Conservation (phyloP, 1,284 basidiomycete species). For the Sporisorium iseilematis-ciliati region DNA sequence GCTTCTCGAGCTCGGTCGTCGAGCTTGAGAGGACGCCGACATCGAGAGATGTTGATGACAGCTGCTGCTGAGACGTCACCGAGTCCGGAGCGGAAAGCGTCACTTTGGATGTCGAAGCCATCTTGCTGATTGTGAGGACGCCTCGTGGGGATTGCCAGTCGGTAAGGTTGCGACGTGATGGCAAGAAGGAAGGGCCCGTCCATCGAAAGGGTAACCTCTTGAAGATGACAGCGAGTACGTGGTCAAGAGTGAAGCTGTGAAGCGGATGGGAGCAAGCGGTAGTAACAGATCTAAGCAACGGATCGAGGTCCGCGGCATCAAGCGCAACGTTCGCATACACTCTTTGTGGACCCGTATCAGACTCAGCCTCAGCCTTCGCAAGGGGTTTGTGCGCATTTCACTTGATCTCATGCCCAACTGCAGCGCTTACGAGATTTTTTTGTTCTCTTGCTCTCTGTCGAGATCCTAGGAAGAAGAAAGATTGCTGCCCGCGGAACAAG, state of each 20-base stretch:
- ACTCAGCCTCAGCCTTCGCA: not conserved
- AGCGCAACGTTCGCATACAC: not conserved
- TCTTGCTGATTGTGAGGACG: slow-evolving; percentile 6
- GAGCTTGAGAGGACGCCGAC: slow-evolving; percentile 27
- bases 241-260: not conserved
- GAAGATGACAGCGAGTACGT: not conserved
- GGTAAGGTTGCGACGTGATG: not conserved
- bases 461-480: not conserved
- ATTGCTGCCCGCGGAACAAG: slow-evolving; percentile 5
- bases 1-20: slow-evolving; percentile 32
- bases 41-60: slow-evolving; percentile 15
- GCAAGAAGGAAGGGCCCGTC: not conserved
- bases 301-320: not conserved
- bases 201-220: not conserved
- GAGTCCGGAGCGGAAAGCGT: slow-evolving; percentile 19
- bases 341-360: not conserved
- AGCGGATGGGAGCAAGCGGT: not conserved
- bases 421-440: slow-evolving; percentile 11
- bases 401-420: not conserved
- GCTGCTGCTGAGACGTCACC: slow-evolving; percentile 1
- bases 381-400: not conserved
- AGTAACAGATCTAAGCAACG: not conserved
- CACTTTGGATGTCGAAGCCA: slow-evolving; percentile 41
- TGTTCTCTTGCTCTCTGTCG: not conserved
- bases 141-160: not conserved